Evolutionary conservation across 2,329 filamentous ascomycete species (phyloP).

Genomic region (Arthroderma sp.): DNA sequence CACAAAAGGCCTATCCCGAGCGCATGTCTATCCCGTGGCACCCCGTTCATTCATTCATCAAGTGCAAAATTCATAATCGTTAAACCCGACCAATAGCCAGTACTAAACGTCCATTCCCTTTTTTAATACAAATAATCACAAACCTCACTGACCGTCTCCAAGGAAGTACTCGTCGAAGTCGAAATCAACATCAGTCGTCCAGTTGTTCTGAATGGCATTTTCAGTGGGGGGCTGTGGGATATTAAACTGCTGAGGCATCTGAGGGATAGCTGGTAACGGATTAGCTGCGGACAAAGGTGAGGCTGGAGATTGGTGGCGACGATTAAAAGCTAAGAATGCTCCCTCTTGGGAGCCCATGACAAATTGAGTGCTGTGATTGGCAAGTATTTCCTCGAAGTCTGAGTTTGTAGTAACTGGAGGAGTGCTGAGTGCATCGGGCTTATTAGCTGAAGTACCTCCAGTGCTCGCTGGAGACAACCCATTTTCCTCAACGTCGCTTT

Average conservation of each 20-base stretch:
- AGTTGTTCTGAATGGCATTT: not conserved
- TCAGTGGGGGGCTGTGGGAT: not conserved
- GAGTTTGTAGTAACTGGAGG: slow-evolving; percentile 1
- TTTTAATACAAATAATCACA: not conserved
- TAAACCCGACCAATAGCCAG: not conserved
- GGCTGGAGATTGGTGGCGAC: slow-evolving; percentile 4
- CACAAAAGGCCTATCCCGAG: not conserved
- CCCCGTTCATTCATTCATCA: not conserved
- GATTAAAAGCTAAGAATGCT: slow-evolving; percentile 7
- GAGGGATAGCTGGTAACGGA: not conserved
- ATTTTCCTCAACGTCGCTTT: not conserved
- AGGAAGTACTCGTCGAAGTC: slow-evolving; percentile 13
- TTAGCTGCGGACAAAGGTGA: not conserved
- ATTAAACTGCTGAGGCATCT: not conserved
- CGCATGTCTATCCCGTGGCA: not conserved
- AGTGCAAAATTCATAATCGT: not conserved
- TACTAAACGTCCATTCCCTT: not conserved
- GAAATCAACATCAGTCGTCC: slow-evolving; percentile 9
- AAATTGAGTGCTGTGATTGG: slow-evolving; percentile 7
- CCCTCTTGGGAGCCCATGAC: slow-evolving; percentile 7
- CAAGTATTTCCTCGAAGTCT: slow-evolving; percentile 4
- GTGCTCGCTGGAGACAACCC: slow-evolving; percentile 4
- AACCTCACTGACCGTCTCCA: not conserved
- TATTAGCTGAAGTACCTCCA: not conserved
- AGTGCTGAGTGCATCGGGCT: not conserved